Evolutionary conservation across 495 filamentous ascomycete species (phyloP), one percentile per base, ranked within the genome.

Genomic region (Rhypophila decipiens): DNA sequence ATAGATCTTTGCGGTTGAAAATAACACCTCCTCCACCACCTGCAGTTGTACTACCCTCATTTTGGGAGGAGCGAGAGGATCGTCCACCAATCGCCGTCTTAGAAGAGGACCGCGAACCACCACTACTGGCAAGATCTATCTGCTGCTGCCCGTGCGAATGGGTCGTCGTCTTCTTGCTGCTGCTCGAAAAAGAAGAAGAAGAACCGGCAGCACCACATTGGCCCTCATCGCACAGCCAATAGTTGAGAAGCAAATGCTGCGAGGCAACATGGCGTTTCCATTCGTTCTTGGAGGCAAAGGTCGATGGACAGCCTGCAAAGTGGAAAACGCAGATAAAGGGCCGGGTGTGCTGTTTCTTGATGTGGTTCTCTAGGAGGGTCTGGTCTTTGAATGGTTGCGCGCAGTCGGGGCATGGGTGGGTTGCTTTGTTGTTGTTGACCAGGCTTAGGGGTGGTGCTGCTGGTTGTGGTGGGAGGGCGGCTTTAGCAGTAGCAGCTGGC

Each of bases 1-100:
- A 95, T 20, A 96, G 80, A 53, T 96, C 90, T 60, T 95, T 96
- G 52, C 90, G 84, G 66, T 94, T 93, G 70, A 95, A 95, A 60
- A 87, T 82, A 44, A 87, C 83, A 17, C 70, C 70, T n/a, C 21
- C 20, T 4, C 22, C n/a, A 5, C 4, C 11, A 17, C 20, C 17
- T 5, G 7, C n/a, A 5, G 44, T 4, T 4, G 2, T 13, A 17
- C 15, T 38, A n/a, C n/a, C n/a, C 27, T 31, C 27, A 31, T 13
- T 7, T 13, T 7, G 7, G 7, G 27, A 31, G 7, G 27, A 31
- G 13, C 7, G 13, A 31, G 27, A 31, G n/a, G n/a, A n/a, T n/a
- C n/a, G n/a, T n/a, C n/a, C n/a, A n/a, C n/a, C n/a, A n/a, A n/a
- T n/a, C 7, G 27, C 27, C 7, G 27, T 7, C 7, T 7, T 31